A percentile compares a stretch with the other conserved stretches of the same genome.
Evolutionary conservation across 345 rosid species (phyloP).

Genomic region (Pugionium dolabratum): DNA sequence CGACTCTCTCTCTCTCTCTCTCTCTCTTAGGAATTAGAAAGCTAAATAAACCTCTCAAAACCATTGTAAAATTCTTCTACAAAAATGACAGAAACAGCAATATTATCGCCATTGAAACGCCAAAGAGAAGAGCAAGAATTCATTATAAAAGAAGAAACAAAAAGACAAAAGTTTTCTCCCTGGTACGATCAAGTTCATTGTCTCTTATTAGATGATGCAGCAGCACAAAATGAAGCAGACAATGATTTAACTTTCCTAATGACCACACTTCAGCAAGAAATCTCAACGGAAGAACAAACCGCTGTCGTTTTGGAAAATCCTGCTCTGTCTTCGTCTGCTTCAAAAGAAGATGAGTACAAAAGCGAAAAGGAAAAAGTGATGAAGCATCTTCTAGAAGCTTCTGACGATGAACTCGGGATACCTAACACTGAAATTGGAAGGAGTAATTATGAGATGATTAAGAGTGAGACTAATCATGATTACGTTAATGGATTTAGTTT

Average conservation of each 20-base stretch:
- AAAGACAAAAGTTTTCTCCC: conserved; percentile 49
- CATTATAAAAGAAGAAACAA: conserved; percentile 38
- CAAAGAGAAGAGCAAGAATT: conserved; percentile 54
- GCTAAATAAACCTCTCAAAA: not conserved
- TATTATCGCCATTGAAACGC: conserved; percentile 48
- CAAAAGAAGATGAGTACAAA: conserved; percentile 36
- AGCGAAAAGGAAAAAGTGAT: conserved; percentile 60
- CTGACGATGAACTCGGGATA: conserved; percentile 90
- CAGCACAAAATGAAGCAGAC: conserved; percentile 49
- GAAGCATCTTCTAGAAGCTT: conserved; percentile 76
- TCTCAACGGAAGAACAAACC: conserved; percentile 39
- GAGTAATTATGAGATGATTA: conserved; percentile 29
- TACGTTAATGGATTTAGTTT: conserved; percentile 35
- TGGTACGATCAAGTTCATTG: conserved; percentile 46
- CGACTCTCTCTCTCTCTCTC: conserved; percentile 12
- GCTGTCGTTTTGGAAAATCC: conserved; percentile 14
- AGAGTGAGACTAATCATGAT: conserved; percentile 26
- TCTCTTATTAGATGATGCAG: conserved; percentile 55
- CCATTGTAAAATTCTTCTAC: not conserved
- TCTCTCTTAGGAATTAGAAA: conserved; percentile 10
- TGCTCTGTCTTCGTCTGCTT: conserved; percentile 23
- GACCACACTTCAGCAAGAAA: conserved; percentile 58
- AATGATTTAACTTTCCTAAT: conserved; percentile 59
- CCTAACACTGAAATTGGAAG: conserved; percentile 48
- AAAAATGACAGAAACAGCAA: conserved; percentile 51